Evolutionary conservation across 352 stramenopile species (phyloP).

Genomic region (Globisporangium sylvaticum): DNA sequence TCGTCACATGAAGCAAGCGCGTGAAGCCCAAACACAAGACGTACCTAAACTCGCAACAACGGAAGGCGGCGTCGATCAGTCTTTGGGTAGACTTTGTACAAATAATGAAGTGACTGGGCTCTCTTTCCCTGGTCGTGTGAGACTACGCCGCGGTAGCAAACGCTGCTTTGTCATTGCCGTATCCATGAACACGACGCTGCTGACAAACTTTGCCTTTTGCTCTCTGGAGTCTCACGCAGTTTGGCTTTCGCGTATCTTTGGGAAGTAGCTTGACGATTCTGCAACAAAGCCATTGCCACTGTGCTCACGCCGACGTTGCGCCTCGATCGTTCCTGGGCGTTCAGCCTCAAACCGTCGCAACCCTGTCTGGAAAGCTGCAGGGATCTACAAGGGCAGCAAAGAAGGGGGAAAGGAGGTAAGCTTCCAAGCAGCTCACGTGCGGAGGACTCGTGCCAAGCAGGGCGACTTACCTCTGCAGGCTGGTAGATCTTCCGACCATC

Average conservation of each 20-base stretch:
- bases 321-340: conserved; percentile 31
- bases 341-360: conserved; percentile 24
- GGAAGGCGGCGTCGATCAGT: neutral
- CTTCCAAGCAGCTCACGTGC: no score
- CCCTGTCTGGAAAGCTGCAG: conserved; percentile 22
- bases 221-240: conserved; percentile 40
- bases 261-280: conserved; percentile 44
- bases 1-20: neutral
- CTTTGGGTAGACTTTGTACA: neutral
- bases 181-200: conserved; percentile 5
- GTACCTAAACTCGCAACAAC: conserved; percentile 14
- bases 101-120: neutral
- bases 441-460: no score
- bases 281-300: conserved; percentile 26
- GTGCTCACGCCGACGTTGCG: conserved; percentile 23
- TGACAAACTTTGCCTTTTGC: conserved; percentile 25
- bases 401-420: no score
- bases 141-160: conserved; percentile 2
- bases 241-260: conserved; percentile 42
- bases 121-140: neutral
- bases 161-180: conserved; percentile 8
- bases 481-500: conserved; percentile 36
- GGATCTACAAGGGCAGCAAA: no score
- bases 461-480: conserved; percentile 30
- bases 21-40: neutral